phyloP scores from a whole-genome alignment of 164 flowering plant genomes.

The Cinnamomum micranthum region DNA sequence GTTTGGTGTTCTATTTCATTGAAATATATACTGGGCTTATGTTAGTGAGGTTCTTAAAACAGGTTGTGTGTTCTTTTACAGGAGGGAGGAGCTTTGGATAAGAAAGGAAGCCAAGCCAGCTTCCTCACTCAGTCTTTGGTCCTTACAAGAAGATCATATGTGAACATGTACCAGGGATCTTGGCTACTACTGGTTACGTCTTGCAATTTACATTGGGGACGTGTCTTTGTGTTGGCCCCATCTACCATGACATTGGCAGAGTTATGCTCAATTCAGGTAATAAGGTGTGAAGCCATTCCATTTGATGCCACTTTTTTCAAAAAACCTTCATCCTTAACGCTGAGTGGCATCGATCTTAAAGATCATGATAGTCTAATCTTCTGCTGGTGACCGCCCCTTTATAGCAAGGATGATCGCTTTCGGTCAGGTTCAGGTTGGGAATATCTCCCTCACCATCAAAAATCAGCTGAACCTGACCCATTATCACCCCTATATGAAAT shows the following conservation, averaged over 20 bases:
- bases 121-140: constrained; percentile 31
- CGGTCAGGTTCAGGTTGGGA: neutral
- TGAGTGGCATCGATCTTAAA: neutral
- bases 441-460: too few species aligned
- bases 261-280: constrained; percentile 39
- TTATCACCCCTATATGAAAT: too few species aligned
- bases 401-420: neutral
- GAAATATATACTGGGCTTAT: too few species aligned
- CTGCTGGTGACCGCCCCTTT: neutral
- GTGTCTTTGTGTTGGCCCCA: constrained; percentile 39
- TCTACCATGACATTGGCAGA: constrained; percentile 40
- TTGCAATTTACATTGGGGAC: constrained; percentile 33
- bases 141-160: constrained; percentile 47
- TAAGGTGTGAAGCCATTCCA: constrained; percentile 7
- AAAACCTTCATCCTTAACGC: neutral
- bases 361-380: too few species aligned
- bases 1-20: too few species aligned
- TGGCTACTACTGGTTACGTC: constrained; percentile 69
- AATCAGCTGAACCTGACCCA: neutral
- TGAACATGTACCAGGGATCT: constrained; percentile 60
- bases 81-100: constrained; percentile 24
- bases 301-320: neutral
- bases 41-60: too few species aligned
- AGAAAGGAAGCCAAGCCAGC: constrained; percentile 30
- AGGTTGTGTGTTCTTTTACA: neutral